Conservation (phyloP, 352 stramenopile species). For the Globisporangium orthogonon region DNA sequence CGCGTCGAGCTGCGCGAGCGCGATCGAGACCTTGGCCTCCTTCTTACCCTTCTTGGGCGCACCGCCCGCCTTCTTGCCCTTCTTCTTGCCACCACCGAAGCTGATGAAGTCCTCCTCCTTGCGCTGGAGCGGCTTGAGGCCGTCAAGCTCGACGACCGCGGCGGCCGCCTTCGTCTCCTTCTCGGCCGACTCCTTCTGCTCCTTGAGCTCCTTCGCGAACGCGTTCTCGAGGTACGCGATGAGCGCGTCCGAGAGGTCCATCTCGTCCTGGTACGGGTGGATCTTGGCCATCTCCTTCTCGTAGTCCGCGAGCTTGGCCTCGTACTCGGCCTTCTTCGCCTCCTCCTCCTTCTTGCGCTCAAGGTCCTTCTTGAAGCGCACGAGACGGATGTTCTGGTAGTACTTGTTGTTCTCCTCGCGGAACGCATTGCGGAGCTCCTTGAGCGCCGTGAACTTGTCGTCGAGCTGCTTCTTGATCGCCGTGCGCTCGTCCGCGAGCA, state of each 20-base stretch:
- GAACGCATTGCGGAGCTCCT: slow-evolving; percentile 85
- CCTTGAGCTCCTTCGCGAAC: slow-evolving; percentile 85
- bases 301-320: slow-evolving; percentile 95
- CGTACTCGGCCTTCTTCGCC: slow-evolving; percentile 78
- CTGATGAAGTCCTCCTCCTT: slow-evolving; percentile 85
- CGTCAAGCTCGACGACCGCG: slow-evolving; percentile 81
- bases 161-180: slow-evolving; percentile 31
- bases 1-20: slow-evolving; percentile 77
- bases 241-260: slow-evolving; percentile 93
- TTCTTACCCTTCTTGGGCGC: slow-evolving; percentile 75
- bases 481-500: slow-evolving; percentile 81
- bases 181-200: slow-evolving; percentile 23
- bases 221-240: slow-evolving; percentile 90
- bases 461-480: slow-evolving; percentile 91
- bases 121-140: slow-evolving; percentile 88
- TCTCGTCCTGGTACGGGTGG: slow-evolving; percentile 95
- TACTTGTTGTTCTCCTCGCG: slow-evolving; percentile 93
- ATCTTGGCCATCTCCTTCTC: slow-evolving; percentile 95
- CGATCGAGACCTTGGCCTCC: slow-evolving; percentile 66
- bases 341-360: slow-evolving; percentile 82
- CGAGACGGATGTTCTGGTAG: slow-evolving; percentile 87
- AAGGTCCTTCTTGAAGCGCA: slow-evolving; percentile 83
- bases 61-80: slow-evolving; percentile 38
- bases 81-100: slow-evolving; percentile 66
- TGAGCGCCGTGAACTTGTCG: slow-evolving; percentile 83